A percentile compares a stretch with the other conserved stretches of the same genome.
These are phyloP conservation scores for Leccinum fallax DNA, from an alignment of 1,284 basidiomycete species.

Conservation along the genomic window DNA sequence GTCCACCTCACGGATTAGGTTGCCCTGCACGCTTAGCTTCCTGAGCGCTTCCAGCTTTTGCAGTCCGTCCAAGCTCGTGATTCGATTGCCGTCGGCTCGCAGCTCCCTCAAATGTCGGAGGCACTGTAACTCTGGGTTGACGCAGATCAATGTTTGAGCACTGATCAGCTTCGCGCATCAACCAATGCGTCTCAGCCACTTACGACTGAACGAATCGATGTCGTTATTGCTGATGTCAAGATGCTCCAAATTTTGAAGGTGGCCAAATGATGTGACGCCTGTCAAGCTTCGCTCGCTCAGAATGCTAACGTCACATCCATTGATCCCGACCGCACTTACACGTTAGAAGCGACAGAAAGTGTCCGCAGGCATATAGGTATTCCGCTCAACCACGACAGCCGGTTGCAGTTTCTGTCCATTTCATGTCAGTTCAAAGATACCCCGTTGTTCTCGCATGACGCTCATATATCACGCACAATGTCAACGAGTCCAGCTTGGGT, in stretches of 20 bases:
- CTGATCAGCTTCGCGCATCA: not conserved
- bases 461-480: constrained; percentile 60
- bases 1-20: constrained; percentile 70
- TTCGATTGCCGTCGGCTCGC: constrained; percentile 83
- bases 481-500: constrained; percentile 80
- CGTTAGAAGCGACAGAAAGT: constrained; percentile 79
- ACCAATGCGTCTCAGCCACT: constrained; percentile 39
- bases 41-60: constrained; percentile 78
- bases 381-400: constrained; percentile 86
- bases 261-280: constrained; percentile 86
- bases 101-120: constrained; percentile 88
- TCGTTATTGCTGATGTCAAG: constrained; percentile 93
- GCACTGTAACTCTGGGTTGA: constrained; percentile 72
- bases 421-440: constrained; percentile 22
- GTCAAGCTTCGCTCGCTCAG: constrained; percentile 59
- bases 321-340: constrained; percentile 44
- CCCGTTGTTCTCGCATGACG: constrained; percentile 2
- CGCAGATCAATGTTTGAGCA: constrained; percentile 10
- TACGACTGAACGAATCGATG: constrained; percentile 84
- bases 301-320: constrained; percentile 16
- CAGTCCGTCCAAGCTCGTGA: constrained; percentile 79
- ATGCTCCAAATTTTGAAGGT: constrained; percentile 83
- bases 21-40: constrained; percentile 83
- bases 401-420: constrained; percentile 71
- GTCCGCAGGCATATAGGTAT: constrained; percentile 78